Base-by-base conservation (phyloP, 345 rosid genomes). In the Eucalyptus camaldulensis region DNA sequence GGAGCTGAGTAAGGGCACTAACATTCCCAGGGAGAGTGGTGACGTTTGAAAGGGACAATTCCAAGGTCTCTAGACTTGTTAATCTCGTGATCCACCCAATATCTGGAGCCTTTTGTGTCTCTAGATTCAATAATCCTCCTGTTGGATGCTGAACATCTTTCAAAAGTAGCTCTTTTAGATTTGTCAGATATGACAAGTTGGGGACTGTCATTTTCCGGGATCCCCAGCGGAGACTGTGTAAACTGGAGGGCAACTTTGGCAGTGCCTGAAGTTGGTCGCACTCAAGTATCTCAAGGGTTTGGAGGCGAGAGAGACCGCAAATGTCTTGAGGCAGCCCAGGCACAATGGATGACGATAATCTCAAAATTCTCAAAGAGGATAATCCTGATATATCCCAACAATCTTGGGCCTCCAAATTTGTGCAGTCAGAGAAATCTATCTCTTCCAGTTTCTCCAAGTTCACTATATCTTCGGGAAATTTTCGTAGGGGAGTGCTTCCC, bases 61-160 rank as follows among this genome's bases (percentile, higher is more conserved):
- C 40, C 40, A 37, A 37, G 40, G 40, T 37, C 40, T 37, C 40
- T 37, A 37, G 40, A 37, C 40, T 37, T 37, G 40, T 37, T 37
- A 37, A 37, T 37, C 40, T 37, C 40, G 40, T 37, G 40, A 37
- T 37, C 40, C 40, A 37, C 40, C 40, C 40, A 37, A 37, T 37
- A 37, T 37, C 40, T 37, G 40, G 40, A 37, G 40, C 40, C 40
- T 37, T 37, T 37, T 1, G 40, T 4, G 40, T 37, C 40, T 37
- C 5, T 37, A 37, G 40, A 37, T 37, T 37, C 40, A 37, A 37
- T 37, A 37, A 37, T 37, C 40, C 76, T 2, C 3, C 76, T 65
- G 0, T 5, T n/a, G 76, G 37, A 0, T 16, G 40, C 19, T n/a
- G 10, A 65, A 4, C 76, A n/a, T 65, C 21, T 4, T 4, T 65